phyloP scores from a whole-genome alignment of 202 grass and related monocot genomes.

The Hordeum pubiflorum region DNA sequence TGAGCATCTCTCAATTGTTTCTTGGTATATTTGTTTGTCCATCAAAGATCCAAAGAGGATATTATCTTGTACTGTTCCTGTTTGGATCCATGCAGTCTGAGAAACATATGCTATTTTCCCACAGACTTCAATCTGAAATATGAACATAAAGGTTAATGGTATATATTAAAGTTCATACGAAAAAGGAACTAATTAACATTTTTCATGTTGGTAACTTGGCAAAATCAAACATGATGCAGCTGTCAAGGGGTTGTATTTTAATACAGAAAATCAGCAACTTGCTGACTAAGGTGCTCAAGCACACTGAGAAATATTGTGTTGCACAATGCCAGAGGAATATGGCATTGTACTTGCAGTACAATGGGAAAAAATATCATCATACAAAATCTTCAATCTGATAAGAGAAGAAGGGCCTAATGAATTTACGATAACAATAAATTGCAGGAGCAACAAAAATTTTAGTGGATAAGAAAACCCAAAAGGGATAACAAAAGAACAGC shows the following conservation, averaged over 20 bases:
- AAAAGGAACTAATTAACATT: too few species aligned
- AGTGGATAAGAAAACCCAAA: neutral
- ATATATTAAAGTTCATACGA: neutral
- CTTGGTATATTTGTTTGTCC: conserved; percentile 59
- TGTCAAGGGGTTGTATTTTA: too few species aligned
- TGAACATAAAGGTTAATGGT: neutral
- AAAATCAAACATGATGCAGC: too few species aligned
- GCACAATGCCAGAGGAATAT: neutral
- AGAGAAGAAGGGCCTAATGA: neutral
- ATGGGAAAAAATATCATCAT: neutral
- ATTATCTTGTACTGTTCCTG: conserved; percentile 77
- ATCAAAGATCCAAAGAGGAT: conserved; percentile 78
- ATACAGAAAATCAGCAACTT: too few species aligned
- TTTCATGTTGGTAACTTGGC: too few species aligned
- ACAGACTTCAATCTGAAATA: conserved; percentile 64
- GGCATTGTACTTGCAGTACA: neutral
- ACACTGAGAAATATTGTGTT: too few species aligned
- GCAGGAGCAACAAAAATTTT: neutral
- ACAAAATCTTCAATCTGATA: neutral
- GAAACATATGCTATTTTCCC: conserved; percentile 83
- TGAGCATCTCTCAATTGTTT: conserved; percentile 70
- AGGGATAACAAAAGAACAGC: neutral
- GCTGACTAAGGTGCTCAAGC: too few species aligned
- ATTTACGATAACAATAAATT: neutral
- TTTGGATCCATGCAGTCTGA: conserved; percentile 94